Evolutionary conservation across 139 green algal species (phyloP).

Genomic region (Pleodorina starrii): DNA sequence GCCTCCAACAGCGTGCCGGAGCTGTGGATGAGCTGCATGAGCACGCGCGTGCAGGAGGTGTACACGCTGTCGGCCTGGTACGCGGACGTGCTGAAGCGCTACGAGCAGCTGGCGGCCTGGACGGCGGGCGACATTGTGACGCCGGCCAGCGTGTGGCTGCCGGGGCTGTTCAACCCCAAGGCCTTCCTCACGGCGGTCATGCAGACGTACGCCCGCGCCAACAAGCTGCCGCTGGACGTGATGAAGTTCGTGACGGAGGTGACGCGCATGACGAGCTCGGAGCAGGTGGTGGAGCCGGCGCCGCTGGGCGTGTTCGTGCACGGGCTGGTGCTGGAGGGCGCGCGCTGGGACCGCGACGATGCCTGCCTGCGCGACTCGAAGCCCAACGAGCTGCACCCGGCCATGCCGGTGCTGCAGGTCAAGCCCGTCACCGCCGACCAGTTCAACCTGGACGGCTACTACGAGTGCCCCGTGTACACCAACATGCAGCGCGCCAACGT

Average conservation of each 20-base stretch:
- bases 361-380: constrained; percentile 82
- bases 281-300: constrained; percentile 76
- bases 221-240: constrained; percentile 88
- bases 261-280: constrained; percentile 53
- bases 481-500: constrained; percentile 94
- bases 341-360: constrained; percentile 86
- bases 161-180: constrained; percentile 92
- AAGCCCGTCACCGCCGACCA: constrained; percentile 84
- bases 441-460: constrained; percentile 80
- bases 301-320: constrained; percentile 84
- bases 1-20: constrained; percentile 79
- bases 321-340: constrained; percentile 86
- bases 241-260: constrained; percentile 91
- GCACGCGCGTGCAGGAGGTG: constrained; percentile 86
- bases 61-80: constrained; percentile 82
- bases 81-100: constrained; percentile 78
- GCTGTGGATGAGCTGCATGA: constrained; percentile 87
- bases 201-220: constrained; percentile 87
- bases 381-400: constrained; percentile 87
- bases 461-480: constrained; percentile 89
- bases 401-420: constrained; percentile 82
- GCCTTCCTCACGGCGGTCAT: constrained; percentile 92
- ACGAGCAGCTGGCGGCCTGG: constrained; percentile 86
- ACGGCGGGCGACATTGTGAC: constrained; percentile 74
- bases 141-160: constrained; percentile 82